Conservation (phyloP, 2,329 filamentous ascomycete genomes). For the Lizonia empirigonia region DNA sequence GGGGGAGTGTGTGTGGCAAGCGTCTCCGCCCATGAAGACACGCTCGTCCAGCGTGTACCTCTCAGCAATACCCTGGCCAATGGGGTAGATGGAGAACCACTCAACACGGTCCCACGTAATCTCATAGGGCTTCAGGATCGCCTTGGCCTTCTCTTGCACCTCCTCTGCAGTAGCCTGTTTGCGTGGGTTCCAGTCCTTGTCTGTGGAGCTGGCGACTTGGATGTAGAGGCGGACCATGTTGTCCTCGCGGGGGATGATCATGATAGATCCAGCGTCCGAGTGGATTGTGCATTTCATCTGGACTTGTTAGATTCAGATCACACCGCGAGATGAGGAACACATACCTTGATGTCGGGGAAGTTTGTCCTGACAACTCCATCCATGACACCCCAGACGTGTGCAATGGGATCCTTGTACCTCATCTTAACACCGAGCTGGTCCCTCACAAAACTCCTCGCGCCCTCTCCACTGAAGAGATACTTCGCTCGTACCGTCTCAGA, state of each 20-base stretch:
- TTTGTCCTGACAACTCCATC: constrained; percentile 68
- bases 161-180: constrained; percentile 65
- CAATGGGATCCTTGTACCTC: constrained; percentile 66
- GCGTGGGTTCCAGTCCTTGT: constrained; percentile 65
- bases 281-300: constrained; percentile 72
- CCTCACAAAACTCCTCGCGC: constrained; percentile 64
- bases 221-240: constrained; percentile 62
- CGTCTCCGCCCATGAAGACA: constrained; percentile 69
- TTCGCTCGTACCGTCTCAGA: constrained; percentile 69
- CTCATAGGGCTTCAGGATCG: constrained; percentile 64
- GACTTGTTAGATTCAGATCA: constrained; percentile 16
- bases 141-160: constrained; percentile 63
- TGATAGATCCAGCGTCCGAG: constrained; percentile 67
- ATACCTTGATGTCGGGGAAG: constrained; percentile 66
- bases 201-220: constrained; percentile 67
- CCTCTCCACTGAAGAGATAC: constrained; percentile 68
- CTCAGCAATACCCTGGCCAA: constrained; percentile 69
- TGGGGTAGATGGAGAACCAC: constrained; percentile 70
- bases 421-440: constrained; percentile 70
- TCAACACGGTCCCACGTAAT: constrained; percentile 68
- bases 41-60: constrained; percentile 68
- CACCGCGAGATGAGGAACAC: not conserved
- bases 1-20: constrained; percentile 67
- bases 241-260: constrained; percentile 64
- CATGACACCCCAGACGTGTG: constrained; percentile 71